A percentile compares a stretch with the other conserved stretches of the same genome.
These are phyloP conservation scores for Chaetomiaceae sp. DNA, from an alignment of 2,329 filamentous ascomycete species.

Conservation along the genomic window DNA sequence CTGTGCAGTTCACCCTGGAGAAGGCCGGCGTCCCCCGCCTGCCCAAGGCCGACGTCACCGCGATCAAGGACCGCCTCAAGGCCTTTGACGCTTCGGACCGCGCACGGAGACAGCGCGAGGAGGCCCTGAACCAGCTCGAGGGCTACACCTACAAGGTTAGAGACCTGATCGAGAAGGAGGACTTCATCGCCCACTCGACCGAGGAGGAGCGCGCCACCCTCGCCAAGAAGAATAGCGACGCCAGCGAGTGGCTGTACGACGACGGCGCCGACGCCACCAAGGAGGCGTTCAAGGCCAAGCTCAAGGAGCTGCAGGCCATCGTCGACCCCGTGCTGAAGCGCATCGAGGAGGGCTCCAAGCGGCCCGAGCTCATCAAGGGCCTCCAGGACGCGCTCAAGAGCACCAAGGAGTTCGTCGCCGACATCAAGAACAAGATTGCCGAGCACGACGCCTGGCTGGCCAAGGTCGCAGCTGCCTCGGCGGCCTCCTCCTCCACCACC, in stretches of 20 bases:
- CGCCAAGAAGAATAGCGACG: conserved; percentile 60
- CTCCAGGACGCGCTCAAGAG: conserved; percentile 68
- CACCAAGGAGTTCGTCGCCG: conserved; percentile 63
- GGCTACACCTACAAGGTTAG: conserved; percentile 84
- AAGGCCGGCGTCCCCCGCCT: conserved; percentile 48
- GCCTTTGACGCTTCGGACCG: conserved; percentile 84
- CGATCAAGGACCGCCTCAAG: conserved; percentile 64
- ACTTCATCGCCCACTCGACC: conserved; percentile 69
- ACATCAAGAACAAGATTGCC: conserved; percentile 64
- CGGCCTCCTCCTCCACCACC: conserved; percentile 36
- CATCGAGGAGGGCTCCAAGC: conserved; percentile 63
- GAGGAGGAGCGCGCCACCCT: conserved; percentile 62
- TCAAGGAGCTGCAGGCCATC: conserved; percentile 72
- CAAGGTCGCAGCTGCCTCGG: conserved; percentile 49
- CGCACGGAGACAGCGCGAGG: conserved; percentile 71
- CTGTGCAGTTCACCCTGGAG: conserved; percentile 45
- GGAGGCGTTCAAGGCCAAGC: conserved; percentile 68
- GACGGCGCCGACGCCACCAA: conserved; percentile 73
- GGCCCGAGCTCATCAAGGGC: conserved; percentile 63
- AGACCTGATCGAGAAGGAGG: conserved; percentile 72
- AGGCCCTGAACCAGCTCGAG: conserved; percentile 89
- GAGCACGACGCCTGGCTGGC: conserved; percentile 61
- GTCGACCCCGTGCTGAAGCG: conserved; percentile 73
- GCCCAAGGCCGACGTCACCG: conserved; percentile 43
- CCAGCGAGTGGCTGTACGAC: conserved; percentile 87